Conservation (phyloP, 2,329 filamentous ascomycete genomes). For the Incumbomyces delicatus region DNA sequence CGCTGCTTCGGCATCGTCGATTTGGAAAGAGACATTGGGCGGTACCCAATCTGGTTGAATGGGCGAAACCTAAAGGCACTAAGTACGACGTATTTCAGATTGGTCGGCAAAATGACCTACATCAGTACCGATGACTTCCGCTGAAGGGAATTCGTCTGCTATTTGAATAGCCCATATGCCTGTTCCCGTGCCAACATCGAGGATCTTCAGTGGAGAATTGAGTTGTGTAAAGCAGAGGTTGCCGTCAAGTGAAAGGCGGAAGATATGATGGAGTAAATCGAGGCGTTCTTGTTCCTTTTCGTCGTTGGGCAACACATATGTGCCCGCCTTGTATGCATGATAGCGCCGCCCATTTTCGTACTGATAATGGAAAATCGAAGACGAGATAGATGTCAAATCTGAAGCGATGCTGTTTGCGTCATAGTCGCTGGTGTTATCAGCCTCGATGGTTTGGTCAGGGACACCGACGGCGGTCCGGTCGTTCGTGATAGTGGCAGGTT, state of each 20-base stretch:
- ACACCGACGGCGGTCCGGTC: not conserved
- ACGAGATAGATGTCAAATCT: not conserved
- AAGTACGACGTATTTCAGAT: constrained; percentile 23
- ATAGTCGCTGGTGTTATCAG: constrained; percentile 2
- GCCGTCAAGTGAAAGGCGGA: constrained; percentile 17
- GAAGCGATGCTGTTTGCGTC: not conserved
- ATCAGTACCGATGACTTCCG: constrained; percentile 6
- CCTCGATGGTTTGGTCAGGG: not conserved
- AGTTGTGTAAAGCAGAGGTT: constrained; percentile 25
- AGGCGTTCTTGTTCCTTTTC: constrained; percentile 28
- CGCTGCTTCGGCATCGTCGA: constrained; percentile 26
- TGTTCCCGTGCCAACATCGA: constrained; percentile 25
- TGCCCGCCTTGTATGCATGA: constrained; percentile 19
- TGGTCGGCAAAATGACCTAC: constrained; percentile 18
- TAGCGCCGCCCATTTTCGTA: constrained; percentile 24
- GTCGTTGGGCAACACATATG: constrained; percentile 25
- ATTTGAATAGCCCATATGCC: constrained; percentile 34
- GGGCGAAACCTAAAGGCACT: constrained; percentile 35
- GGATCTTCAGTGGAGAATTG: constrained; percentile 13
- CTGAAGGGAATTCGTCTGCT: constrained; percentile 15
- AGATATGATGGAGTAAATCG: constrained; percentile 22
- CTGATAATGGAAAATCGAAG: constrained; percentile 23
- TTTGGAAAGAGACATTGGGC: constrained; percentile 25
- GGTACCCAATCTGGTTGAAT: constrained; percentile 39
- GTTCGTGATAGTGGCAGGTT: not conserved